Evolutionary conservation across 305 asterid genomes (phyloP).

Genomic region (Petunia hybrid): DNA sequence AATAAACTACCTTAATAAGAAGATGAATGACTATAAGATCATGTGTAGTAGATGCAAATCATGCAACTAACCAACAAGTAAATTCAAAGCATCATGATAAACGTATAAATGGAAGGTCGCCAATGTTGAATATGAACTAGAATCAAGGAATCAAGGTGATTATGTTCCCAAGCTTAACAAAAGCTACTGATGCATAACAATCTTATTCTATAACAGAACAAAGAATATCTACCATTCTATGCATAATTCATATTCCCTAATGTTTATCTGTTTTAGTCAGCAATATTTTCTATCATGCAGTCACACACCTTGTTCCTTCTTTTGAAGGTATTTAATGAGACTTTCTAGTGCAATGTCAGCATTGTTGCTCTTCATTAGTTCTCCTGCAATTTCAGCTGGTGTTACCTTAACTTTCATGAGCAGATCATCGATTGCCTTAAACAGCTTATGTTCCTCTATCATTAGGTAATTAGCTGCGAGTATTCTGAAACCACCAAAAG

Average conservation of each 20-base stretch:
- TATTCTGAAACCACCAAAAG: conserved; percentile 59
- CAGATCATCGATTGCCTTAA: conserved; percentile 47
- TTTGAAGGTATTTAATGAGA: conserved; percentile 51
- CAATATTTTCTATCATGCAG: conserved; percentile 39
- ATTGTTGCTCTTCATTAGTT: conserved; percentile 72
- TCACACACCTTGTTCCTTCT: conserved; percentile 37
- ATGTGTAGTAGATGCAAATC: no score
- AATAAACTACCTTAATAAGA: no score
- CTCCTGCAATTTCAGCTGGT: conserved; percentile 90
- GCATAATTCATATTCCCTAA: not conserved
- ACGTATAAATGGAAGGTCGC: not conserved
- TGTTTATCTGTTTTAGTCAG: conserved; percentile 43
- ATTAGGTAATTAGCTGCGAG: conserved; percentile 71
- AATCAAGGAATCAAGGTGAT: not conserved
- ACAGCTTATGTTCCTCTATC: conserved; percentile 55
- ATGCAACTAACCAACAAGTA: not conserved
- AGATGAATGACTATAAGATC: no score
- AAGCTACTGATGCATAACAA: not conserved
- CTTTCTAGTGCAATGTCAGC: conserved; percentile 52
- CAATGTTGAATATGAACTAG: not conserved
- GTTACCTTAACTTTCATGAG: conserved; percentile 61
- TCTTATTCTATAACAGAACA: not conserved
- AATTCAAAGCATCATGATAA: not conserved
- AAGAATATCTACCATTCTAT: conserved; percentile 1
- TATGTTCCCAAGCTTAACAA: not conserved